These are phyloP conservation scores for Epichloe sp. DNA, from an alignment of 2,329 filamentous ascomycete genomes.

Conservation along the genomic window DNA sequence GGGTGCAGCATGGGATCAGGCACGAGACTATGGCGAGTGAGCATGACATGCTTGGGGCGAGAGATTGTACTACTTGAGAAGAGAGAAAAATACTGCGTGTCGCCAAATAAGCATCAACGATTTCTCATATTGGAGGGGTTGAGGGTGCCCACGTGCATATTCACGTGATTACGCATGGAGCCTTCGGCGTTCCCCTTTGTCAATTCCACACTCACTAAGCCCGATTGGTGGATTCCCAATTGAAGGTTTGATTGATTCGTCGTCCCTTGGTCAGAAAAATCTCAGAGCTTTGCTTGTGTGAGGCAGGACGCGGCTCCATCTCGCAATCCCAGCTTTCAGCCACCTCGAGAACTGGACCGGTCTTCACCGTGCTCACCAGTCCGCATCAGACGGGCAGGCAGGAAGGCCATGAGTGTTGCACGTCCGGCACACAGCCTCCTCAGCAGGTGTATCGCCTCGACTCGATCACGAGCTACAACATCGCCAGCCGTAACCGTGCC, in stretches of 20 bases:
- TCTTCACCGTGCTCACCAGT: background rate
- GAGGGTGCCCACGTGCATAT: background rate
- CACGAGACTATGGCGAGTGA: too few relatives aligned
- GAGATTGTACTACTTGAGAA: background rate
- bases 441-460: slow-evolving; percentile 33
- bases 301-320: slow-evolving; percentile 4
- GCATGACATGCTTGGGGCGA: background rate
- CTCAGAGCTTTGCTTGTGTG: slow-evolving; percentile 15
- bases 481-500: slow-evolving; percentile 13
- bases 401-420: slow-evolving; percentile 39
- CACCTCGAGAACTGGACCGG: background rate
- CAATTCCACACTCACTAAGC: slow-evolving; percentile 1
- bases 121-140: too few relatives aligned
- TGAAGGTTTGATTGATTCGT: background rate
- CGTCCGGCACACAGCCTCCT: slow-evolving; percentile 40
- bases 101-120: too few relatives aligned
- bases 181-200: background rate
- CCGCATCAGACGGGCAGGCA: background rate
- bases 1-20: background rate
- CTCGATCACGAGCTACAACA: slow-evolving; percentile 13
- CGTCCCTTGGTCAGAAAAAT: slow-evolving; percentile 16
- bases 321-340: background rate
- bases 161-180: background rate
- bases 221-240: slow-evolving; percentile 5
- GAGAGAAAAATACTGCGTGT: too few relatives aligned